Base-by-base conservation (phyloP, 1,284 basidiomycete species). In the Xerocomus cyaneibrunnescens region DNA sequence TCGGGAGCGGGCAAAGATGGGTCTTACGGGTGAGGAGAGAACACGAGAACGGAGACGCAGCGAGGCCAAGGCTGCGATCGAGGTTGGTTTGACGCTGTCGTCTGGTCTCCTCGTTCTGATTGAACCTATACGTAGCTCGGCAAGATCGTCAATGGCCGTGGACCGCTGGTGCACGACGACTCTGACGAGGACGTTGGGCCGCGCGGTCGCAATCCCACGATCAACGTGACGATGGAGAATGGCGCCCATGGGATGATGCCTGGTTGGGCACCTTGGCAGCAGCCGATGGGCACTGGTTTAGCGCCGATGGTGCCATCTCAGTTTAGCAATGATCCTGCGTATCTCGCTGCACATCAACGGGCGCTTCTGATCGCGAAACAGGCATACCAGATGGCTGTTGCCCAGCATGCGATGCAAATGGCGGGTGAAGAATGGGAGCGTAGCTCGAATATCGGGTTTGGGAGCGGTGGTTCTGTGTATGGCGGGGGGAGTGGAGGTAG, bases 341-440 rank as follows among this genome's bases (percentile, higher is more conserved):
- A 81, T 63, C 57, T 87, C 17, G 81, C 75, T 5, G 89, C 88
- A 13, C 89, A 92, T 65, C 88, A 90, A 62, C 87, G 87, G 53
- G 89, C 89, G 3, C 87, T 92, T 79, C 73, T 88, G 70, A 74
- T 77, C 45, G 89, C 89, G 45, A 92, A 92, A 67, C 90, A 92
- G 65, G 83, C 89, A 3, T 92, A 90, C 64, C 89, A 92, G 68
- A 82, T 85, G 74, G 85, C 89, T 10, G 87, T 91, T 43, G 89
- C 89, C 6, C 89, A 90, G 66, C 89, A 92, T 59, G 90, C 90
- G 12, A 86, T 92, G 79, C 84, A 82, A 2, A 80, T 82, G 13
- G 89, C 89, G 13, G 87, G 79, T 22, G 90, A 92, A 46, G 88
- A 92, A 63, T 92, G 90, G 90, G 90, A 92, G 64, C 82, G 89